A percentile compares a stretch with the other conserved stretches of the same genome.
Evolutionary conservation across 805 yeast species (phyloP).

Genomic region (Saturnispora quitensis): DNA sequence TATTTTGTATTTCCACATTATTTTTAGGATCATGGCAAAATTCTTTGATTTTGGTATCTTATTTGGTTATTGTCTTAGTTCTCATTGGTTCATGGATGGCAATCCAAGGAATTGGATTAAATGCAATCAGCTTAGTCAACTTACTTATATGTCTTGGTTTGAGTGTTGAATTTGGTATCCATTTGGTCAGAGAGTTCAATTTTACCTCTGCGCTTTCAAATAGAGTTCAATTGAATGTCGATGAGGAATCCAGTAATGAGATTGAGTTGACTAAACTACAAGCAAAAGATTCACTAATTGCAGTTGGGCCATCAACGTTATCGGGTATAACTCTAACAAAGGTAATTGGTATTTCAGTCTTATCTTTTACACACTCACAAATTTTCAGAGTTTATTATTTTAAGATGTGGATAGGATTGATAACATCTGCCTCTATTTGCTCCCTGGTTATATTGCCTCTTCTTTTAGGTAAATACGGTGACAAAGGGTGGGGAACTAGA

Average conservation of each 20-base stretch:
- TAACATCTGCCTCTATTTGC: conserved; percentile 70
- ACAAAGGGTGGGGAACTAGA: conserved; percentile 26
- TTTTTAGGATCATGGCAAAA: conserved; percentile 61
- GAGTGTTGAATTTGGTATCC: conserved; percentile 89
- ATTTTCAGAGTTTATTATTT: conserved; percentile 89
- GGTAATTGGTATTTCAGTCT: conserved; percentile 74
- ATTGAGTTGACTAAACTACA: conserved; percentile 15
- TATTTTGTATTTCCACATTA: conserved; percentile 43
- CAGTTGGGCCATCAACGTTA: conserved; percentile 84
- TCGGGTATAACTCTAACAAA: conserved; percentile 89
- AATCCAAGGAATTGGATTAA: conserved; percentile 63
- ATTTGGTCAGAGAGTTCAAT: conserved; percentile 72
- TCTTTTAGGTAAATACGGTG: conserved; percentile 55
- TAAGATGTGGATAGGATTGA: conserved; percentile 85
- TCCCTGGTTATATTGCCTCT: conserved; percentile 74
- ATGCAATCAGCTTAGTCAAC: conserved; percentile 86
- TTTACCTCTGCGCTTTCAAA: conserved; percentile 12
- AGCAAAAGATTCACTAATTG: conserved; percentile 52
- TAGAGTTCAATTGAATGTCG: conserved; percentile 1
- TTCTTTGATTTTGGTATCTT: conserved; percentile 45
- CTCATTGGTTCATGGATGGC: conserved; percentile 79
- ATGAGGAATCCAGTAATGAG: neutral
- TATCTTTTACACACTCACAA: conserved; percentile 79
- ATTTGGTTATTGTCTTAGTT: conserved; percentile 55
- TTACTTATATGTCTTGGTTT: conserved; percentile 87